Base-by-base conservation (phyloP, 441 rosid genomes). In the Flueggea neowawraea region DNA sequence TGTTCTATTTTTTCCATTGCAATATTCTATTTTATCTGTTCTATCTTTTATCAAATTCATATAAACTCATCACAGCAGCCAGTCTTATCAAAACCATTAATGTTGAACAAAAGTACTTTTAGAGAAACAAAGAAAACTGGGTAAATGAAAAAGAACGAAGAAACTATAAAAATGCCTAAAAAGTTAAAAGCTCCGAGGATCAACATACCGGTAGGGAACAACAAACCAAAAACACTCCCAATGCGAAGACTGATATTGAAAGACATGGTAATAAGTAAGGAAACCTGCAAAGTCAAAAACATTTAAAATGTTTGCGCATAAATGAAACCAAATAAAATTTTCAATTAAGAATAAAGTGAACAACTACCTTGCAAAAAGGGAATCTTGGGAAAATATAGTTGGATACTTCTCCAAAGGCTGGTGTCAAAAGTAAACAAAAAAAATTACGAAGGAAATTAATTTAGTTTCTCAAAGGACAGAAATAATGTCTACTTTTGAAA, bases 231-330 rank as follows among this genome's bases (percentile, higher is more conserved):
- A 65, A 50, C 31, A 79, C 83, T 52, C 66, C n/a, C 12, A 73
- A 15, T 36, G 84, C 57, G 70, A 77, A 80, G 55, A 73, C 54
- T 16, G 87, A 75, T 75, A 79, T 82, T 51, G 71, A 43, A 49
- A 77, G 76, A 68, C 82, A 82, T 16, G 87, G 87, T 65, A 82
- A 66, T 60, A 77, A 60, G 77, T 80, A 82, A 3, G 84, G 87
- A 64, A 80, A 82, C 81, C 87, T 80, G 52, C 72, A 73, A 55
- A 11, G 50, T 50, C 22, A 61, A 65, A 50, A 48, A 57, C 12
- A 11, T 63, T 54, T 31, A n/a, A 43, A 16, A 58, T 55, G 57
- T 2, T 56, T 64, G 47, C 70, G 65, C 52, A 32, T 14, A 59
- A 44, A 32, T 12, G 28, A 11, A 57, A 33, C 39, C 10, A 31